A percentile compares a stretch with the other conserved stretches of the same genome.
These are phyloP conservation scores for Brettanomyces custersianus DNA, from an alignment of 805 yeast species.

Conservation along the genomic window DNA sequence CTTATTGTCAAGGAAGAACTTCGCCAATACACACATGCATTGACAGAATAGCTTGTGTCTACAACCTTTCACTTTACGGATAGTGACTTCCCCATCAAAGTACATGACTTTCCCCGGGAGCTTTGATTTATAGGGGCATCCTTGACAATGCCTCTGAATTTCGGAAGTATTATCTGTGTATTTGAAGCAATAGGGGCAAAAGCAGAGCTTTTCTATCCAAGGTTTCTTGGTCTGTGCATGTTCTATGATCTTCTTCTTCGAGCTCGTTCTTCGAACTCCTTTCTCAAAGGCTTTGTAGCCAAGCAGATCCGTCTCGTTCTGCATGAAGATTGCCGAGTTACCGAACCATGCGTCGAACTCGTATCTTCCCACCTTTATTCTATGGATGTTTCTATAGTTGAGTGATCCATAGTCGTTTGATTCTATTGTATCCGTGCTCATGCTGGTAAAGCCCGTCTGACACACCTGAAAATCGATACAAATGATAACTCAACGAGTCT, in stretches of 20 bases:
- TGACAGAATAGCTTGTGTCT: slow-evolving; percentile 66
- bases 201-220: slow-evolving; percentile 56
- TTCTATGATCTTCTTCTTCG: slow-evolving; percentile 11
- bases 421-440: too few relatives aligned
- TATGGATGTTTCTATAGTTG: slow-evolving; percentile 50
- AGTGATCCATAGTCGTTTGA: slow-evolving; percentile 52
- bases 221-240: slow-evolving; percentile 14
- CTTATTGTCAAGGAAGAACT: slow-evolving; percentile 82
- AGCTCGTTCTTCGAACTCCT: slow-evolving; percentile 12
- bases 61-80: slow-evolving; percentile 61
- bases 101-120: slow-evolving; percentile 68
- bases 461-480: too few relatives aligned
- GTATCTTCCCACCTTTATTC: slow-evolving; percentile 60
- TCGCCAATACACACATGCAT: slow-evolving; percentile 74
- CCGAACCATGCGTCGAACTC: slow-evolving; percentile 84
- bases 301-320: slow-evolving; percentile 33
- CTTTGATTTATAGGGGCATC: slow-evolving; percentile 30
- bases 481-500: too few relatives aligned
- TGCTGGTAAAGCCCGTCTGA: too few relatives aligned
- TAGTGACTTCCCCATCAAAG: slow-evolving; percentile 43
- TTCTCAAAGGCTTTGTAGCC: slow-evolving; percentile 32
- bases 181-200: slow-evolving; percentile 81
- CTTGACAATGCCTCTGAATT: slow-evolving; percentile 40
- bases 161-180: slow-evolving; percentile 45
- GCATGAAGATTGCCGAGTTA: slow-evolving; percentile 62